A percentile compares a stretch with the other conserved stretches of the same genome.
Evolutionary conservation across 2,329 filamentous ascomycete genomes (phyloP).

Genomic region (Ophiostoma montium): DNA sequence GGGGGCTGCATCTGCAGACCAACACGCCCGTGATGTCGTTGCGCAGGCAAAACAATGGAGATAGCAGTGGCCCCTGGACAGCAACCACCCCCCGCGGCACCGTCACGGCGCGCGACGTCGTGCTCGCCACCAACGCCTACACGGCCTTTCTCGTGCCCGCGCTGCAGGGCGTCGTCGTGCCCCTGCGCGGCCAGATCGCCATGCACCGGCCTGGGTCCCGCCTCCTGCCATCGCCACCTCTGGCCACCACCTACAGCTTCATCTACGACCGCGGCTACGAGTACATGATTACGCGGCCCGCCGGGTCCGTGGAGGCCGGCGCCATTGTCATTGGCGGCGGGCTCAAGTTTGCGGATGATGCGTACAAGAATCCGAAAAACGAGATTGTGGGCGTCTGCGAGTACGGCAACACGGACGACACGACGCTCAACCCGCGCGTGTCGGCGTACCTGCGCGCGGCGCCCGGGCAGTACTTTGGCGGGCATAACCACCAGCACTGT

Average conservation of each 20-base stretch:
- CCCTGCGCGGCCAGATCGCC: conserved; percentile 35
- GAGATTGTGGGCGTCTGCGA: conserved; percentile 26
- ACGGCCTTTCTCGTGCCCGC: conserved; percentile 28
- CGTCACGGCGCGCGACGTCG: conserved; percentile 27
- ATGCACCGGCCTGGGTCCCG: conserved; percentile 24
- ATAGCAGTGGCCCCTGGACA: conserved; percentile 19
- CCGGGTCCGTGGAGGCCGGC: conserved; percentile 27
- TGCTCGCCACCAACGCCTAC: conserved; percentile 41
- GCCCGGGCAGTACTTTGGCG: conserved; percentile 39
- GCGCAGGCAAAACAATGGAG: conserved; percentile 4
- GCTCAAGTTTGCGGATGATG: conserved; percentile 17
- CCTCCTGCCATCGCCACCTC: conserved; percentile 19
- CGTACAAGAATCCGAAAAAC: conserved; percentile 16
- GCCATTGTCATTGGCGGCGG: conserved; percentile 51
- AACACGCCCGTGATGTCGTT: conserved; percentile 28
- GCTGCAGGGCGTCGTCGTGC: conserved; percentile 33
- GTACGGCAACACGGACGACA: conserved; percentile 44
- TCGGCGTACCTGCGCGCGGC: conserved; percentile 30
- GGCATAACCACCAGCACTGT: conserved; percentile 28
- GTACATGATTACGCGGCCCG: conserved; percentile 48
- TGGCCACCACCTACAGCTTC: conserved; percentile 44
- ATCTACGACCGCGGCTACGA: conserved; percentile 48
- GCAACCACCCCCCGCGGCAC: conserved; percentile 29
- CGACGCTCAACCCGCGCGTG: conserved; percentile 32
- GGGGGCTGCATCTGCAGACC: conserved; percentile 37